phyloP scores from a whole-genome alignment of 495 filamentous ascomycete genomes.

The Platismatia glauca region DNA sequence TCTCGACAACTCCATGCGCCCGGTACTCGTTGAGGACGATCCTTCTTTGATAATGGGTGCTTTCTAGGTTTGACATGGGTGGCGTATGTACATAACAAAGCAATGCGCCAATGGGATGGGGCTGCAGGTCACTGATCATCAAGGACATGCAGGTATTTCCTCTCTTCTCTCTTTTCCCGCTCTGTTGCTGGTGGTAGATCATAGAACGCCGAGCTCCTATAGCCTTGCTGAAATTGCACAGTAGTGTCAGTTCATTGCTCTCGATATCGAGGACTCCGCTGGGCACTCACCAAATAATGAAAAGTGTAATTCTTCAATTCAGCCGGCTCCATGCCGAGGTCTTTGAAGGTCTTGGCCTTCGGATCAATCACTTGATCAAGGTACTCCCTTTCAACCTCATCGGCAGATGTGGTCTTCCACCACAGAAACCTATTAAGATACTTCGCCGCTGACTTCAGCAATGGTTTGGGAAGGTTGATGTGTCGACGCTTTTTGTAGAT shows the following conservation, averaged over 20 bases:
- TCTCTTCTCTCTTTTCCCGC: conserved; percentile 88
- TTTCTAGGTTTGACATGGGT: not conserved
- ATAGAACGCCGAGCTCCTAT: conserved; percentile 73
- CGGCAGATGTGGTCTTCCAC: conserved; percentile 78
- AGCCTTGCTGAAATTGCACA: conserved; percentile 56
- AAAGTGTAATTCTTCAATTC: conserved; percentile 77
- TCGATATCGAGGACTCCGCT: not conserved
- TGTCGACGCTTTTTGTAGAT: conserved; percentile 83
- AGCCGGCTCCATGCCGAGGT: conserved; percentile 77
- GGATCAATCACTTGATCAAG: conserved; percentile 88
- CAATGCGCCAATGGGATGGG: not conserved
- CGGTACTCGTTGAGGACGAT: not conserved
- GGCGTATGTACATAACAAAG: not conserved
- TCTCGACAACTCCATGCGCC: not conserved
- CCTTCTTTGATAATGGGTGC: not conserved
- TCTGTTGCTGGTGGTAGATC: conserved; percentile 91
- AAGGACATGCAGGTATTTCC: conserved; percentile 89
- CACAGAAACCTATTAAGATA: conserved; percentile 71
- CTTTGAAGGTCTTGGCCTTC: conserved; percentile 88
- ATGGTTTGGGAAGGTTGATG: conserved; percentile 78
- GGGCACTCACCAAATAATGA: conserved; percentile 77
- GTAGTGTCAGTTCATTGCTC: conserved; percentile 23
- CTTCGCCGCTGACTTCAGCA: conserved; percentile 62
- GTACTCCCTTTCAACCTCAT: conserved; percentile 89
- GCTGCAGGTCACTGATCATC: conserved; percentile 58